Base-by-base conservation (phyloP, 208 protist genomes). In the Trypanosoma vivax region DNA sequence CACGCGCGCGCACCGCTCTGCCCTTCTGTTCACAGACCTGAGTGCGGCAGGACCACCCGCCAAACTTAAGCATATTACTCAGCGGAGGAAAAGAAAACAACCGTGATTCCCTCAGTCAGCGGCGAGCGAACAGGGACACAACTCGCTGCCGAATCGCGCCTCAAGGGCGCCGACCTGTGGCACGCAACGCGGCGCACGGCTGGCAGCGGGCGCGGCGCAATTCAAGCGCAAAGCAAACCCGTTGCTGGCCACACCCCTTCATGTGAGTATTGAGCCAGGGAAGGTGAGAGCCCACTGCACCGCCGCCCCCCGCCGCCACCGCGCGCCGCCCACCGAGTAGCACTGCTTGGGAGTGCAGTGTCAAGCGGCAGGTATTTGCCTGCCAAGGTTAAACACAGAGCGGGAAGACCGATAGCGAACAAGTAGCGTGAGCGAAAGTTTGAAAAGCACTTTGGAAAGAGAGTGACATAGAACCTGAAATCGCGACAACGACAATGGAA, bases 11-110 rank as follows among this genome's bases (percentile, higher is more conserved):
- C n/a, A n/a, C n/a, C n/a, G n/a, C n/a, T n/a, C n/a, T n/a, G n/a
- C n/a, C n/a, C n/a, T n/a, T n/a, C n/a, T n/a, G n/a, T 47, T 47
- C 14, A 16, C 41, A 47, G 41, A 47, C 41, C 41, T 47, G 41
- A 47, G 41, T 47, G 25, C 14, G 41, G 41, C 41, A 47, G 41
- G 41, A 47, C 41, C 25, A 47, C 41, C 41, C 41, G 41, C 41
- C 14, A 31, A 47, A 47, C 41, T 47, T 47, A 47, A 47, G 41
- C 41, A 47, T 47, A 47, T 47, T 47, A 47, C 41, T 47, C 41
- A 47, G 41, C 41, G 41, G 41, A 47, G 41, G 41, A 47, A 47
- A 47, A 47, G 41, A 47, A 47, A 47, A 47, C 41, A 47, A 47
- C 41, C 41, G 41, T 47, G 41, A 47, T 47, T 47, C 41, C 14